Conservation (phyloP, 2,329 filamentous ascomycete genomes). For the Colletotrichum chlorophyti region DNA sequence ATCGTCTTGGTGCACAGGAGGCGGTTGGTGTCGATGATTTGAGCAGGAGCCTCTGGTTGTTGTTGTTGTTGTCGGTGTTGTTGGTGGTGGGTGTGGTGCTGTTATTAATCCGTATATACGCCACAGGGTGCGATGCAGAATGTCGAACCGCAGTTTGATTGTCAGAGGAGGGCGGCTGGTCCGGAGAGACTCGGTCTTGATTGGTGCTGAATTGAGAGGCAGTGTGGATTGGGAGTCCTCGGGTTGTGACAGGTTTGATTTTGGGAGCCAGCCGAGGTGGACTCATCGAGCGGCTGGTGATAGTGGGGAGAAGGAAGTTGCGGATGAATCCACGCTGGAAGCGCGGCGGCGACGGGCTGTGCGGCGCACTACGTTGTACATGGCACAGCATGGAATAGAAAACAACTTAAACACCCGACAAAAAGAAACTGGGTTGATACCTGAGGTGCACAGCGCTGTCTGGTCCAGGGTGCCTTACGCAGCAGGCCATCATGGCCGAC, state of each 20-base stretch:
- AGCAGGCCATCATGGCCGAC: no score
- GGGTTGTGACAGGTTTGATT: conserved; percentile 19
- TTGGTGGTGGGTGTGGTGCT: no score
- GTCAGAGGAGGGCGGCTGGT: conserved; percentile 23
- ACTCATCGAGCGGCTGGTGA: no score
- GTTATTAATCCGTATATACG: conserved; percentile 3
- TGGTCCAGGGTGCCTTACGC: no score
- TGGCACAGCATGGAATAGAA: no score
- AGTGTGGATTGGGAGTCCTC: conserved; percentile 16
- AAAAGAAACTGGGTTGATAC: no score
- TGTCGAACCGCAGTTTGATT: conserved; percentile 27
- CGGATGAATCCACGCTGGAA: not conserved
- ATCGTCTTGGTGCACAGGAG: no score
- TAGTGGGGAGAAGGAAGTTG: conserved; percentile 11
- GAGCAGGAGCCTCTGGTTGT: conserved; percentile 10
- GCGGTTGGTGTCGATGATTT: conserved; percentile 5
- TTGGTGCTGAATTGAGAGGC: conserved; percentile 14
- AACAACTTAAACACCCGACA: no score
- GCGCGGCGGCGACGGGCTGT: not conserved
- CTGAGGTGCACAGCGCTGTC: no score
- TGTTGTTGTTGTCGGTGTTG: conserved; percentile 1
- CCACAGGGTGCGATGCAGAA: conserved; percentile 2
- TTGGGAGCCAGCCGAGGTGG: no score
- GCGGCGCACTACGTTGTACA: no score
- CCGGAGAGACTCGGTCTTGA: conserved; percentile 13